Conservation (phyloP, 1,284 basidiomycete species). For the Amylostereum areolatum region DNA sequence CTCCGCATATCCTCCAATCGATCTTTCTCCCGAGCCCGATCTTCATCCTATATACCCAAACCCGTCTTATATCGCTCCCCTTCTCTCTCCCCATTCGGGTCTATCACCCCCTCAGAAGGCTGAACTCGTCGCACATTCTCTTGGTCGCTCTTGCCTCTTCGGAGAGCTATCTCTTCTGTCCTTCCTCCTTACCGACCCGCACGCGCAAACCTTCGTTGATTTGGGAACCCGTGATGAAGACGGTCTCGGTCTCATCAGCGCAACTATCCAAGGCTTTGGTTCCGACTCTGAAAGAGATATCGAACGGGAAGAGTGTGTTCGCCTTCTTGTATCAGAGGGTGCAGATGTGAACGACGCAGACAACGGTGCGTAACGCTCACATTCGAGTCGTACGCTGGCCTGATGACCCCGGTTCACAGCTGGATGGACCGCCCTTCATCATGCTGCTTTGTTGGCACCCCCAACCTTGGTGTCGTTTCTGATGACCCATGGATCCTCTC, state of each 20-base stretch:
- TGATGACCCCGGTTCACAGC: slow-evolving; percentile 33
- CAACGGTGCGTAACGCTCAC: slow-evolving; percentile 40
- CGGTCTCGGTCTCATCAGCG: slow-evolving; percentile 72
- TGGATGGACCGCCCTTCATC: slow-evolving; percentile 95
- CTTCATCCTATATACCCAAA: slow-evolving; percentile 72
- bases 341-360: slow-evolving; percentile 64
- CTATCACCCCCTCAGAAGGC: slow-evolving; percentile 60
- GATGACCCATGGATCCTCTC: slow-evolving; percentile 86
- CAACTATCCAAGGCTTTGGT: slow-evolving; percentile 80
- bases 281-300: slow-evolving; percentile 76
- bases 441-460: slow-evolving; percentile 84
- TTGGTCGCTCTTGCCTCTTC: slow-evolving; percentile 69
- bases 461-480: slow-evolving; percentile 89
- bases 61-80: slow-evolving; percentile 50
- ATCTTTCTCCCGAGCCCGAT: slow-evolving; percentile 68
- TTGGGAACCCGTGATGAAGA: slow-evolving; percentile 75
- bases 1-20: slow-evolving; percentile 25
- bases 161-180: slow-evolving; percentile 67
- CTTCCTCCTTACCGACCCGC: slow-evolving; percentile 65
- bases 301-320: slow-evolving; percentile 83
- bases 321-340: slow-evolving; percentile 75
- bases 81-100: slow-evolving; percentile 61
- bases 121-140: slow-evolving; percentile 63
- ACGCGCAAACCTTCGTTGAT: slow-evolving; percentile 64
- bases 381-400: not conserved